A percentile compares a stretch with the other conserved stretches of the same genome.
These are phyloP conservation scores for Aquilaria yunnanensis DNA, from an alignment of 345 rosid genomes.

Conservation along the genomic window DNA sequence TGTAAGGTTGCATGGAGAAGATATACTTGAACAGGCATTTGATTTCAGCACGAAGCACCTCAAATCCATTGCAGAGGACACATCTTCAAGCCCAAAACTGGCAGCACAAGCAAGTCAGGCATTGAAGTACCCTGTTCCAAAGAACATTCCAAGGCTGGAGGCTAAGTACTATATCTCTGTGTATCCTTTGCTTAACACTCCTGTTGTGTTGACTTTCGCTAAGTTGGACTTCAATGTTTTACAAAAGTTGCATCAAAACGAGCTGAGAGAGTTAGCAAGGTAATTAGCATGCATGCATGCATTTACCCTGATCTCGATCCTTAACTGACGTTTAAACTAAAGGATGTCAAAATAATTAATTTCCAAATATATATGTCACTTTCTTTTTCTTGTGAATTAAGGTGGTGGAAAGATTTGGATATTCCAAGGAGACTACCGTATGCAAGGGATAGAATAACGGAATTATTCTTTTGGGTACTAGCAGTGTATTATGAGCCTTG, in stretches of 20 bases:
- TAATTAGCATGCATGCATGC: not conserved
- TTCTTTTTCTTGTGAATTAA: not conserved
- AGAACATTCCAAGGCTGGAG: conserved; percentile 14
- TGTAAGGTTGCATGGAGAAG: conserved; percentile 15
- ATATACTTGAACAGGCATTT: conserved; percentile 15
- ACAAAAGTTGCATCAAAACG: conserved; percentile 19
- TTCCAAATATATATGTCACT: too few relatives aligned
- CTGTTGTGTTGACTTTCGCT: conserved; percentile 16
- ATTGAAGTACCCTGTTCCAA: conserved; percentile 9
- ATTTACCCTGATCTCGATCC: too few relatives aligned
- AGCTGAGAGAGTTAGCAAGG: conserved; percentile 16
- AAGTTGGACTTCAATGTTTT: conserved; percentile 28
- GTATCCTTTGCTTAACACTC: conserved; percentile 9
- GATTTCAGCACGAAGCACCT: conserved; percentile 14
- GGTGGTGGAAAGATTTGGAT: conserved; percentile 29
- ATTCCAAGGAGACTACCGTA: conserved; percentile 15
- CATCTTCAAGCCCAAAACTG: not conserved
- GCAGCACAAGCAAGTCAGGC: conserved; percentile 12
- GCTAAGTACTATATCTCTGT: conserved; percentile 14
- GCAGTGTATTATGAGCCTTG: conserved; percentile 18
- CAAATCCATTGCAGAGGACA: not conserved
- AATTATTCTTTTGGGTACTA: conserved; percentile 20
- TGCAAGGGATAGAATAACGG: conserved; percentile 20
- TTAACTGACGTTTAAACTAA: too few relatives aligned
- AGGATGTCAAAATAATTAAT: too few relatives aligned